These are phyloP conservation scores for Pyronema domesticum DNA, from an alignment of 495 filamentous ascomycete species.

Conservation along the genomic window DNA sequence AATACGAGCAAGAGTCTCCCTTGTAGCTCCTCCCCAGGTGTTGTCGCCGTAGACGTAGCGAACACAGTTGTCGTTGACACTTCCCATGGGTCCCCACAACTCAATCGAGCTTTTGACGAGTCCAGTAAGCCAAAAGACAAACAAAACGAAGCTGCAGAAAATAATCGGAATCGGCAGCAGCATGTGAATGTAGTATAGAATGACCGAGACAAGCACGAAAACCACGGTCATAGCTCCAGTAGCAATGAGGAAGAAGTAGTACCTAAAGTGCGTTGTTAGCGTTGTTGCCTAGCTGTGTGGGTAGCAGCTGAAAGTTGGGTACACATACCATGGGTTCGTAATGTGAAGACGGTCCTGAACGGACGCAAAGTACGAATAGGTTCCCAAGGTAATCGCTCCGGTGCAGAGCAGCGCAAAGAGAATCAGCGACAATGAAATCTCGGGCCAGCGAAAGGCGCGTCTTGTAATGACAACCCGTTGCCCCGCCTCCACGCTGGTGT, in stretches of 20 bases:
- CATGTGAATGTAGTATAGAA: constrained; percentile 56
- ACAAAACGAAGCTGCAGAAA: constrained; percentile 79
- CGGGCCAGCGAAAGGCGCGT: constrained; percentile 70
- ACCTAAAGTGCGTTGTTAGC: constrained; percentile 36
- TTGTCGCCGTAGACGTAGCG: constrained; percentile 44
- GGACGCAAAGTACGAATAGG: constrained; percentile 69
- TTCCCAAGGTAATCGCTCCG: constrained; percentile 60
- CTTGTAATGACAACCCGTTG: constrained; percentile 8
- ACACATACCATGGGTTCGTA: constrained; percentile 62
- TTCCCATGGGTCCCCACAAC: constrained; percentile 61
- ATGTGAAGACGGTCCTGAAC: constrained; percentile 56
- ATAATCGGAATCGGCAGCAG: constrained; percentile 82
- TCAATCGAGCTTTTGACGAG: constrained; percentile 79
- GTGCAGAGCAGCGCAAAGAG: constrained; percentile 71
- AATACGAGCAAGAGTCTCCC: constrained; percentile 66
- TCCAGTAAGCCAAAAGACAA: constrained; percentile 80
- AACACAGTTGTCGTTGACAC: constrained; percentile 65
- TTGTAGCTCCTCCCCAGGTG: constrained; percentile 39
- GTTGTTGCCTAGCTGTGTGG: background rate
- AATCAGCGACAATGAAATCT: constrained; percentile 82
- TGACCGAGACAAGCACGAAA: constrained; percentile 54
- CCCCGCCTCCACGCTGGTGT: background rate
- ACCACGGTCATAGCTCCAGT: constrained; percentile 48
- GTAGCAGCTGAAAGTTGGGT: background rate
- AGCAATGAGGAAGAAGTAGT: constrained; percentile 83